phyloP scores from a whole-genome alignment of 495 filamentous ascomycete species.

The Penicillium ucsense region DNA sequence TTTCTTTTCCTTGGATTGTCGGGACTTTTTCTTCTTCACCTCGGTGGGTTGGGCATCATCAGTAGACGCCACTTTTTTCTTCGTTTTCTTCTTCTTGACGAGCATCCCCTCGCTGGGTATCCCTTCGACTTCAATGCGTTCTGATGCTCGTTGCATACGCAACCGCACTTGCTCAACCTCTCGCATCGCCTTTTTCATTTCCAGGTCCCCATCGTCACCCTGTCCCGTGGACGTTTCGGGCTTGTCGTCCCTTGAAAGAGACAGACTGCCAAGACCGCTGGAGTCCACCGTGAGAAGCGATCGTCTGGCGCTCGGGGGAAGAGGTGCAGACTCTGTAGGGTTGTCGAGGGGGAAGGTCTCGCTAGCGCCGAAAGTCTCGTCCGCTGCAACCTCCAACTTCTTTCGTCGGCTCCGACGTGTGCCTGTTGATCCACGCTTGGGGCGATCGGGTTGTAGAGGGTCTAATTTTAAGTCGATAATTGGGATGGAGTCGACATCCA shows the following conservation, averaged over 20 bases:
- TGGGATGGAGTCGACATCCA: conserved; percentile 90
- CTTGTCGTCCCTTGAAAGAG: conserved; percentile 38
- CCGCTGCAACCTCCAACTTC: conserved; percentile 50
- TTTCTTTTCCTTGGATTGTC: conserved; percentile 13
- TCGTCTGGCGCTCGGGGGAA: conserved; percentile 35
- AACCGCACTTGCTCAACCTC: conserved; percentile 76
- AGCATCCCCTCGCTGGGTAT: conserved; percentile 61
- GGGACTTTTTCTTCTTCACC: conserved; percentile 8
- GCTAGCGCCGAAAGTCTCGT: conserved; percentile 41
- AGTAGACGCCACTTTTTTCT: conserved; percentile 22
- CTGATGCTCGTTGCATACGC: conserved; percentile 86
- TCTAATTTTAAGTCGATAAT: conserved; percentile 83
- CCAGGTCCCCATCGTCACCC: conserved; percentile 51
- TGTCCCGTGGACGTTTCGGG: conserved; percentile 1
- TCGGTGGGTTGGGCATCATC: background rate
- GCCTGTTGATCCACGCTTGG: conserved; percentile 8
- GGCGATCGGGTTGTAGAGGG: conserved; percentile 16
- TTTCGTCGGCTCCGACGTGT: conserved; percentile 23
- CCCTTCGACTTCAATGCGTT: conserved; percentile 65
- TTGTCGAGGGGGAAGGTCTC: conserved; percentile 21
- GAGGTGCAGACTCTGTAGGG: conserved; percentile 5
- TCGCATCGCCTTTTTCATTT: conserved; percentile 76
- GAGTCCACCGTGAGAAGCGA: conserved; percentile 75
- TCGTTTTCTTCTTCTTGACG: conserved; percentile 71
- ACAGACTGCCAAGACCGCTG: conserved; percentile 59